Percentiles rank a stretch among this genome's conserved stretches.
Evolutionary conservation across 192 early-diverging fungal genomes (phyloP).

Genomic region (Linnemannia hyalina): DNA sequence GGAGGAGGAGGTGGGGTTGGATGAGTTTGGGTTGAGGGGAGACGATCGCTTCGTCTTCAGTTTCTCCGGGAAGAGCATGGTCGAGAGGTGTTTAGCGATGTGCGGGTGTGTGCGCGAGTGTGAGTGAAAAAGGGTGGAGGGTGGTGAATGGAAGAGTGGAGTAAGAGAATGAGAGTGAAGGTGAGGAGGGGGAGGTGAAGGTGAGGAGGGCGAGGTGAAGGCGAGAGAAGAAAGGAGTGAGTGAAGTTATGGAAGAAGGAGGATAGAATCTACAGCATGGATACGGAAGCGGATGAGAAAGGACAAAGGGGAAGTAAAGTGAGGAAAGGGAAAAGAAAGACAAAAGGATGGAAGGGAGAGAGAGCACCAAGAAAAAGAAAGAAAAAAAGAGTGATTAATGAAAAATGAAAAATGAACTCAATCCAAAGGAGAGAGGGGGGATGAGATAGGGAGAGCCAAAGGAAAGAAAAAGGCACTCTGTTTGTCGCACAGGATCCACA

Average conservation of each 20-base stretch:
- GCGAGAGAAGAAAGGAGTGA: constrained; percentile 5
- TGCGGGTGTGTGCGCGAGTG: not conserved
- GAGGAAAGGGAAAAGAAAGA: not conserved
- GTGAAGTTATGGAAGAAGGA: not conserved
- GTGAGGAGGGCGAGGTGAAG: too few species aligned
- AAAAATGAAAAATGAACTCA: not conserved
- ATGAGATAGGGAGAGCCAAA: not conserved
- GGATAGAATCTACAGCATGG: constrained; percentile 3
- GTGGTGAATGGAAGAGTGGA: not conserved
- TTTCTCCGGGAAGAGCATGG: constrained; percentile 46
- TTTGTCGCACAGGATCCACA: not conserved
- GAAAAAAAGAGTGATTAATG: not conserved
- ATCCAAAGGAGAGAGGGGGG: not conserved
- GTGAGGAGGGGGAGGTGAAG: not conserved
- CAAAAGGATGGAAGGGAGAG: not conserved
- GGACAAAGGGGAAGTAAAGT: not conserved
- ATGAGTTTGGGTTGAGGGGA: constrained; percentile 50
- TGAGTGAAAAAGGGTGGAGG: not conserved
- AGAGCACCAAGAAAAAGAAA: not conserved
- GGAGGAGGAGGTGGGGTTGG: constrained; percentile 4
- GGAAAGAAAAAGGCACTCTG: too few species aligned
- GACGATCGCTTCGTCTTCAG: constrained; percentile 52
- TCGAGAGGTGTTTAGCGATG: not conserved
- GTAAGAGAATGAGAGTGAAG: not conserved
- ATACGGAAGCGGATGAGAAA: not conserved